phyloP scores from a whole-genome alignment of 495 filamentous ascomycete species.

The Parmelia sp. region DNA sequence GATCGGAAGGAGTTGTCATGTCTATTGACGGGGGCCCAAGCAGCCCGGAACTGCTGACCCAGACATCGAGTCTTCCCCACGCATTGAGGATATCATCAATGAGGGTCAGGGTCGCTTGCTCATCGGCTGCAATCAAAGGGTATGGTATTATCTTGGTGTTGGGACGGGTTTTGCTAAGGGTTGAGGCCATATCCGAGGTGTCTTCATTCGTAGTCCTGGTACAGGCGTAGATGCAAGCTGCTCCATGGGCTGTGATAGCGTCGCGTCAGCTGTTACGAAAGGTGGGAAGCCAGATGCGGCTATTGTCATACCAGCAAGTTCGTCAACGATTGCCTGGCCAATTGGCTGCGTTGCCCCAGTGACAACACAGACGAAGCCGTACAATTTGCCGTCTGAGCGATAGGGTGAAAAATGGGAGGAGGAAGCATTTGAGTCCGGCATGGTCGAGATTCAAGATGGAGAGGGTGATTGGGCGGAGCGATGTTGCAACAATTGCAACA shows the following conservation, averaged over 20 bases:
- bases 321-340: conserved; percentile 50
- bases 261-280: neutral
- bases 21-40: conserved; percentile 51
- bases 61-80: conserved; percentile 55
- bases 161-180: conserved; percentile 35
- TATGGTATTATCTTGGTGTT: conserved; percentile 55
- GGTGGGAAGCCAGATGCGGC: neutral
- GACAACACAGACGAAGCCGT: conserved; percentile 59
- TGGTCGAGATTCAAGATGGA: neutral
- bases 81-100: conserved; percentile 57
- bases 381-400: conserved; percentile 54
- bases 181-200: conserved; percentile 30
- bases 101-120: conserved; percentile 52
- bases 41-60: conserved; percentile 50
- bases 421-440: conserved; percentile 36
- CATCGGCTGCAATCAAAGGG: conserved; percentile 47
- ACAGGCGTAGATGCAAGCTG: conserved; percentile 55
- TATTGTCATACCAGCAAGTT: conserved; percentile 45
- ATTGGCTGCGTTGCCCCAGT: conserved; percentile 53
- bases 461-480: neutral
- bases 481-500: no score
- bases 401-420: conserved; percentile 48
- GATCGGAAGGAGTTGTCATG: conserved; percentile 46
- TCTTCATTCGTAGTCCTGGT: conserved; percentile 27
- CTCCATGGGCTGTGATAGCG: conserved; percentile 46